These are phyloP conservation scores for Hysterangium stoloniferum DNA, from an alignment of 768 basidiomycete genomes.

Conservation along the genomic window DNA sequence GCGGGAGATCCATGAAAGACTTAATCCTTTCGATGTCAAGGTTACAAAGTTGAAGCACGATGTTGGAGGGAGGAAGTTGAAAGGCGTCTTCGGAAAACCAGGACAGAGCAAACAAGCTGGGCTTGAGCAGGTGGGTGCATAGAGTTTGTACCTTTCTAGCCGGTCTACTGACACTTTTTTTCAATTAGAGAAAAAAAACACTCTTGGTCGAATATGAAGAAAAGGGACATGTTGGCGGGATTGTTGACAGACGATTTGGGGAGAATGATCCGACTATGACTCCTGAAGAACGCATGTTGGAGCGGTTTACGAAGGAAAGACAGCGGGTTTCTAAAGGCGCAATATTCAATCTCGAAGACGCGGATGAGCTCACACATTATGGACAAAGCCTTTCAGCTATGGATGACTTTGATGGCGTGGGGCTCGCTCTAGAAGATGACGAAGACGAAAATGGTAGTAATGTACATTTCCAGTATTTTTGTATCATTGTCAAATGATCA, in stretches of 20 bases:
- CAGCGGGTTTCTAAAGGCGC: conserved; percentile 67
- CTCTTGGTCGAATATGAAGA: conserved; percentile 83
- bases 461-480: background rate
- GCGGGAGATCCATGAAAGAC: conserved; percentile 70
- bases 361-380: conserved; percentile 87
- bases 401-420: conserved; percentile 75
- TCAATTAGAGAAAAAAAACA: conserved; percentile 69
- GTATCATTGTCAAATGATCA: background rate
- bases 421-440: conserved; percentile 44
- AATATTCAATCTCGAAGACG: conserved; percentile 86
- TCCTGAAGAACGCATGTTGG: conserved; percentile 95
- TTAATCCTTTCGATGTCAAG: conserved; percentile 93
- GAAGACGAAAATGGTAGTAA: conserved; percentile 31
- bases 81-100: conserved; percentile 76
- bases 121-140: conserved; percentile 65
- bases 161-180: conserved; percentile 10
- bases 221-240: conserved; percentile 75
- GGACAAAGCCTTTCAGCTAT: conserved; percentile 80
- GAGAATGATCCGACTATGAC: conserved; percentile 89
- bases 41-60: conserved; percentile 90
- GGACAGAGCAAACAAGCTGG: conserved; percentile 87
- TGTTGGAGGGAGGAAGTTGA: conserved; percentile 81
- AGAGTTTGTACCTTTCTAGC: background rate
- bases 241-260: conserved; percentile 92
- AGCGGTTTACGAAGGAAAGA: conserved; percentile 88